Evolutionary conservation across 371 early-diverging fungal species (phyloP).

Genomic region (Mucor saturninus): DNA sequence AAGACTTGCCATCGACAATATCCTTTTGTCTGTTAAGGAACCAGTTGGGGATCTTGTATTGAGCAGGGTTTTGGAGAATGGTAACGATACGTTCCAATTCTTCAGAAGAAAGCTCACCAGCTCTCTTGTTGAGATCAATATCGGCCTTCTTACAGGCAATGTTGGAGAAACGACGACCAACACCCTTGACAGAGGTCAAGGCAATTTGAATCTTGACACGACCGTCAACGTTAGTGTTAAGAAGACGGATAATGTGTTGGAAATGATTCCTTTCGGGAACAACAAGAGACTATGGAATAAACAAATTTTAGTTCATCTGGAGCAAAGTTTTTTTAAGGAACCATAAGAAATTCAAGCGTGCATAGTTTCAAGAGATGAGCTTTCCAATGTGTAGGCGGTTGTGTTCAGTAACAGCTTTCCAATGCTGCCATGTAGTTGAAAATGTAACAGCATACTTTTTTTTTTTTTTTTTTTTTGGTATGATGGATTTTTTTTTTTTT

Average conservation of each 20-base stretch:
- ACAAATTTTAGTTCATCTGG: not conserved
- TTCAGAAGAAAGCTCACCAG: slow-evolving; percentile 96
- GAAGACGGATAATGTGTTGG: slow-evolving; percentile 99
- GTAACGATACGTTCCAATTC: slow-evolving; percentile 92
- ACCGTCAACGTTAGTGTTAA: slow-evolving; percentile 99
- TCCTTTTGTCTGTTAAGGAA: slow-evolving; percentile 99
- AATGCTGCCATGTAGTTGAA: not conserved
- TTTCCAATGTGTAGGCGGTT: not conserved
- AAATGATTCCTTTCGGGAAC: slow-evolving; percentile 85
- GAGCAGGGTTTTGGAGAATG: slow-evolving; percentile 92
- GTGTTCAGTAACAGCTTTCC: not conserved
- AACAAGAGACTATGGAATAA: slow-evolving; percentile 76
- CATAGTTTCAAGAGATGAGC: not conserved
- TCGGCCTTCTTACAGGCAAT: slow-evolving; percentile 98
- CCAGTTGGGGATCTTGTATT: slow-evolving; percentile 98
- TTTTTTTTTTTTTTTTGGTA: not conserved
- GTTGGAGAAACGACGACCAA: slow-evolving; percentile 98
- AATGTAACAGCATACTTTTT: not conserved
- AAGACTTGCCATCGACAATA: slow-evolving; percentile 90
- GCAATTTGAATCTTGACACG: slow-evolving; percentile 96
- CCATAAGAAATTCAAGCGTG: not conserved
- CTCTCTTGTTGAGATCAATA: slow-evolving; percentile 94
- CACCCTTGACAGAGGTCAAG: slow-evolving; percentile 98
- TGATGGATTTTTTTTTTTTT: not conserved
- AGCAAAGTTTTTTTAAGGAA: not conserved